Evolutionary conservation across 805 yeast species (phyloP).

Genomic region (Pichia deserticola): DNA sequence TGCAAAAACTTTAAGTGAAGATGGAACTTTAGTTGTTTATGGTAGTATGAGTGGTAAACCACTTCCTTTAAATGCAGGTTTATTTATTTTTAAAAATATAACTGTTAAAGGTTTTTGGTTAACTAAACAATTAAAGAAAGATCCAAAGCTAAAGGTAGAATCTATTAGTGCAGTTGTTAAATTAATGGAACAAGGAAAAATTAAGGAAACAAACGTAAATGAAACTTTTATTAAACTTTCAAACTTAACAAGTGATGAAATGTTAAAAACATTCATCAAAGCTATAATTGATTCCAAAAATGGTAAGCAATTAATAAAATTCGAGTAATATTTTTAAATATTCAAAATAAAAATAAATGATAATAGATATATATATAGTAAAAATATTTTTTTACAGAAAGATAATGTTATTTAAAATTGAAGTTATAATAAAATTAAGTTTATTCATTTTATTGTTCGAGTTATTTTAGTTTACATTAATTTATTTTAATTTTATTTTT

Average conservation of each 20-base stretch:
- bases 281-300: slow-evolving; percentile 35
- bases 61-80: slow-evolving; percentile 80
- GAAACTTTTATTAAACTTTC: slow-evolving; percentile 30
- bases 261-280: slow-evolving; percentile 34
- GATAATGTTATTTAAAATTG: too few relatives aligned
- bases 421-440: too few relatives aligned
- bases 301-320: slow-evolving; percentile 39
- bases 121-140: slow-evolving; percentile 51
- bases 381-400: too few relatives aligned
- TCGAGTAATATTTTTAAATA: slow-evolving; percentile 12
- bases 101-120: slow-evolving; percentile 92
- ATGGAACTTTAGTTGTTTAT: slow-evolving; percentile 80
- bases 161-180: slow-evolving; percentile 50
- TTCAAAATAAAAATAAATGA: too few relatives aligned
- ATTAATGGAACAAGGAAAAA: slow-evolving; percentile 50
- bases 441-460: too few relatives aligned
- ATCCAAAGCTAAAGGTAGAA: slow-evolving; percentile 53
- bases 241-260: slow-evolving; percentile 33
- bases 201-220: slow-evolving; percentile 40
- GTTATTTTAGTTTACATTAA: too few relatives aligned
- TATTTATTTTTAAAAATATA: slow-evolving; percentile 83
- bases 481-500: too few relatives aligned
- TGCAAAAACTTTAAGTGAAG: slow-evolving; percentile 69
- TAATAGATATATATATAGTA: too few relatives aligned
- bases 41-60: slow-evolving; percentile 99